A percentile compares a stretch with the other conserved stretches of the same genome.
phyloP scores from a whole-genome alignment of 257 asterid species.

The Solanum ossicruentum region DNA sequence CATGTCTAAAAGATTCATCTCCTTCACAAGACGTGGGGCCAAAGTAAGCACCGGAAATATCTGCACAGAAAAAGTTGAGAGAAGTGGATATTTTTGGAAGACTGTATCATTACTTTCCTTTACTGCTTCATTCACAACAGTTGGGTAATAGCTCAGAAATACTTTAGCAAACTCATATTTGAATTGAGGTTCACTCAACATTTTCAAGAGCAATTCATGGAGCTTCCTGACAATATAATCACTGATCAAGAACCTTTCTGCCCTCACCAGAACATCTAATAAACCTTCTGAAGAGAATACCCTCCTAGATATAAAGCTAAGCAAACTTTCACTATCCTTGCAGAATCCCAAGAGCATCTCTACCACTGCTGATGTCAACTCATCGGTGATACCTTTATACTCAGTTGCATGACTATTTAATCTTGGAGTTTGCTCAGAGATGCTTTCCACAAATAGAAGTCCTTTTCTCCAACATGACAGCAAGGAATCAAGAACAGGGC shows the following conservation, averaged over 20 bases:
- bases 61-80: constrained; percentile 87
- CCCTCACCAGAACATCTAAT: constrained; percentile 63
- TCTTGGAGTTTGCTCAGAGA: constrained; percentile 28
- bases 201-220: constrained; percentile 77
- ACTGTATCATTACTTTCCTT: constrained; percentile 43
- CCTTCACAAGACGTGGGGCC: constrained; percentile 85
- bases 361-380: constrained; percentile 60
- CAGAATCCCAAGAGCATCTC: constrained; percentile 78
- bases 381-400: constrained; percentile 36
- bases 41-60: constrained; percentile 83
- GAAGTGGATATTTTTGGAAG: constrained; percentile 43
- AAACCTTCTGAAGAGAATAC: constrained; percentile 55
- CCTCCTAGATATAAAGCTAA: constrained; percentile 73
- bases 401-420: constrained; percentile 18
- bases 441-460: constrained; percentile 24
- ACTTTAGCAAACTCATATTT: constrained; percentile 89
- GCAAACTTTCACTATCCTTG: constrained; percentile 77
- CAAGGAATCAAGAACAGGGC: constrained; percentile 70
- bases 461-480: constrained; percentile 57
- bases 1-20: constrained; percentile 71
- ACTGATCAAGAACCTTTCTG: constrained; percentile 44
- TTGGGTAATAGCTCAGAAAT: constrained; percentile 74
- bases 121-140: constrained; percentile 40
- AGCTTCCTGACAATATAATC: constrained; percentile 45
- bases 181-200: constrained; percentile 82